These are phyloP conservation scores for Cutaneotrichosporon mucoides DNA, from an alignment of 1,284 basidiomycete species.

Conservation along the genomic window DNA sequence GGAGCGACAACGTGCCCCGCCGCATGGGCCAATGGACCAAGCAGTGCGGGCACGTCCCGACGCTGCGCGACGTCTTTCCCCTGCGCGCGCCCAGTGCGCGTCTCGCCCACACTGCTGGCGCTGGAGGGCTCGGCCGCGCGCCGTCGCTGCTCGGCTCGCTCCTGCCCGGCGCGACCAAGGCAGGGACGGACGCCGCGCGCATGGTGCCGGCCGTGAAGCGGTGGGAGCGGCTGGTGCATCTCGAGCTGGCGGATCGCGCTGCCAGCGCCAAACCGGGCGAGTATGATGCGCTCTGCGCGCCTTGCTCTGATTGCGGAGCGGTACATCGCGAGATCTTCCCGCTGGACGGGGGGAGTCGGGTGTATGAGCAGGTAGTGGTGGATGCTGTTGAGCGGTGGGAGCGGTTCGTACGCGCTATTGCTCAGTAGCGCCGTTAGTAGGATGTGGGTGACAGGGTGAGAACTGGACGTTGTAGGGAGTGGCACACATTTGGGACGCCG, in stretches of 20 bases:
- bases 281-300: constrained; percentile 21
- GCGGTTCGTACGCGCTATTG: constrained; percentile 33
- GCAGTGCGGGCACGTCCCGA: constrained; percentile 44
- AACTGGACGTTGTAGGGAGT: not conserved
- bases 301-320: constrained; percentile 41
- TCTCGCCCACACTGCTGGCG: not conserved
- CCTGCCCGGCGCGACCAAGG: constrained; percentile 36
- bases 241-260: constrained; percentile 44
- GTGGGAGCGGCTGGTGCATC: constrained; percentile 47
- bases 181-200: constrained; percentile 13
- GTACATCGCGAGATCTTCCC: constrained; percentile 46
- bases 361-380: constrained; percentile 37
- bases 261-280: constrained; percentile 11
- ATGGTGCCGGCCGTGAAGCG: constrained; percentile 37
- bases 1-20: constrained; percentile 48
- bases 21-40: constrained; percentile 47
- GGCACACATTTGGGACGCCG: not conserved
- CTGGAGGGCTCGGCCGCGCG: not conserved
- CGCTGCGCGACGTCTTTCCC: constrained; percentile 46
- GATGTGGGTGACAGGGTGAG: not conserved
- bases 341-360: constrained; percentile 17
- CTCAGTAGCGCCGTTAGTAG: not conserved
- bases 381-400: constrained; percentile 45
- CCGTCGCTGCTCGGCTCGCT: constrained; percentile 17
- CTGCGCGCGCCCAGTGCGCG: constrained; percentile 9